Evolutionary conservation across 2,329 filamentous ascomycete genomes (phyloP).

Genomic region (Emmonsia crescens): DNA sequence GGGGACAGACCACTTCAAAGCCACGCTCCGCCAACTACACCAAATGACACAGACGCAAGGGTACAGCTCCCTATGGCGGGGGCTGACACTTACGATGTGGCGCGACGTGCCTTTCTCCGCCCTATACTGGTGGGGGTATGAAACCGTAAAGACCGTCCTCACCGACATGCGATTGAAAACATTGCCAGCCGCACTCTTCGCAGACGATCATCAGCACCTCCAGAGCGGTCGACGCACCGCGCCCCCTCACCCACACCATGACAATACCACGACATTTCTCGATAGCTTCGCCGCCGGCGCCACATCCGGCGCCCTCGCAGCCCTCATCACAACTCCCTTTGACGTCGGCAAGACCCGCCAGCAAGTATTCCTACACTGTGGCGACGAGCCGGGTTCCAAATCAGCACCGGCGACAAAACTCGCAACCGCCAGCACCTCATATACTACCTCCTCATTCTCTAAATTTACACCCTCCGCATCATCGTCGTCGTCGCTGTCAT

Average conservation of each 20-base stretch:
- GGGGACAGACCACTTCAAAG: conserved; percentile 58
- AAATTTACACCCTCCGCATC: background rate
- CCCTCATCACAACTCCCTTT: conserved; percentile 85
- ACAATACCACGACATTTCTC: conserved; percentile 64
- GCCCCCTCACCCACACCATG: conserved; percentile 52
- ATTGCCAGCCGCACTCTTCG: background rate
- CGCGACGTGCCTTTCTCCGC: conserved; percentile 94
- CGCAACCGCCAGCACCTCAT: conserved; percentile 4
- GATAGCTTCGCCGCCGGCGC: conserved; percentile 88
- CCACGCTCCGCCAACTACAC: conserved; percentile 64
- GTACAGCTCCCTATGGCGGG: conserved; percentile 77
- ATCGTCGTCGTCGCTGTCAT: background rate
- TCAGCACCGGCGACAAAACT: conserved; percentile 10
- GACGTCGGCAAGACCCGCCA: conserved; percentile 95
- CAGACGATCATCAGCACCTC: conserved; percentile 5
- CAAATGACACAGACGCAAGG: conserved; percentile 71
- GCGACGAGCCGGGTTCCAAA: conserved; percentile 24
- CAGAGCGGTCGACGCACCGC: conserved; percentile 33
- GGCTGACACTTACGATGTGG: conserved; percentile 84
- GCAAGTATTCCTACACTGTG: conserved; percentile 62
- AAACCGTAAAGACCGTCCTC: conserved; percentile 62
- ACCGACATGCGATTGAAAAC: conserved; percentile 53
- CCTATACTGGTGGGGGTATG: conserved; percentile 97
- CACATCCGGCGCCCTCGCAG: conserved; percentile 69
- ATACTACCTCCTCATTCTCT: conserved; percentile 9